phyloP scores from a whole-genome alignment of 1,139 yeast genomes.

The Groenewaldozyma auringiensis region DNA sequence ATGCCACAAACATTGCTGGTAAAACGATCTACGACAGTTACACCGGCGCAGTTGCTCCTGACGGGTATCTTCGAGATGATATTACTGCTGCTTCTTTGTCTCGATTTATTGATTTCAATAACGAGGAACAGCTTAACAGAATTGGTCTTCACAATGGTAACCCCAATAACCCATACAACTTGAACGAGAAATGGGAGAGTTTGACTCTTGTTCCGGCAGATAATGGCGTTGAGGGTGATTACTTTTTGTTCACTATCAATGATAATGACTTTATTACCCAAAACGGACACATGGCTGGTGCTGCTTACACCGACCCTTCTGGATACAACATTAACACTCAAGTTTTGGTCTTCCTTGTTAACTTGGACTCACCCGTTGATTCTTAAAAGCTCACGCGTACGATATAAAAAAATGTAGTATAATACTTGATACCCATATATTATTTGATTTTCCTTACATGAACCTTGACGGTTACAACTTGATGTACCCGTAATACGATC shows the following conservation, averaged over 20 bases:
- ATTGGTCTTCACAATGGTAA: conserved; percentile 16
- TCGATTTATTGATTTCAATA: conserved; percentile 13
- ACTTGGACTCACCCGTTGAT: no score
- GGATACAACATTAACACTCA: conserved; percentile 16
- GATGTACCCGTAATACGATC: no score
- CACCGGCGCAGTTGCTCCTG: conserved; percentile 14
- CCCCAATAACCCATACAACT: conserved; percentile 11
- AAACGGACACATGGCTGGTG: conserved; percentile 13
- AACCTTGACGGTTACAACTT: no score
- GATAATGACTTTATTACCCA: conserved; percentile 19
- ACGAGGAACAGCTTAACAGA: conserved; percentile 11
- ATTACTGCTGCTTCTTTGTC: conserved; percentile 11
- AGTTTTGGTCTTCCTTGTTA: conserved; percentile 16
- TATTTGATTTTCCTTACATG: no score
- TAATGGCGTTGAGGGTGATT: conserved; percentile 11
- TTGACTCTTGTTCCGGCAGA: conserved; percentile 15
- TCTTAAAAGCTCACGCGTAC: no score
- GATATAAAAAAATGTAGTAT: no score
- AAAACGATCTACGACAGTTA: conserved; percentile 10
- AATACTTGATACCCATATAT: no score
- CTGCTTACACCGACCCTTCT: conserved; percentile 11
- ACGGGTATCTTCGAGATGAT: conserved; percentile 10
- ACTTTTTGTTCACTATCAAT: conserved; percentile 15
- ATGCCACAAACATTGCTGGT: conserved; percentile 16
- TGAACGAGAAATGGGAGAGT: conserved; percentile 17